phyloP scores from a whole-genome alignment of 768 basidiomycete species.

The Trametes gibbosa region DNA sequence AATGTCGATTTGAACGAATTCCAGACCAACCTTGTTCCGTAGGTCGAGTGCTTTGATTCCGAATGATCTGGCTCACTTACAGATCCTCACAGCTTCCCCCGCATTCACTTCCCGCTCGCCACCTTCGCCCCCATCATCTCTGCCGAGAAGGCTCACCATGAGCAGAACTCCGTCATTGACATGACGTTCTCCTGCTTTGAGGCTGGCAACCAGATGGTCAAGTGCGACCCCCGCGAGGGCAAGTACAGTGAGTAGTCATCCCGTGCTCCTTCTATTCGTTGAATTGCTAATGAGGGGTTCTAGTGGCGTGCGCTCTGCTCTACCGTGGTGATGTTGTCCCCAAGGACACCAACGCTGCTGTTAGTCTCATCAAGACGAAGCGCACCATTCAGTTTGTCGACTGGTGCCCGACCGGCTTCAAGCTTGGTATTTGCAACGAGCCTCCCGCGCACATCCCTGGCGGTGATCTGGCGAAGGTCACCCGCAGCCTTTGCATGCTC shows the following conservation, averaged over 20 bases:
- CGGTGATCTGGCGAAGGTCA: slow-evolving; percentile 74
- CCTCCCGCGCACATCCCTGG: slow-evolving; percentile 72
- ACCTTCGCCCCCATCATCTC: slow-evolving; percentile 67
- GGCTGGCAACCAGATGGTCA: slow-evolving; percentile 75
- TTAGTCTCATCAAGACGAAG: slow-evolving; percentile 73
- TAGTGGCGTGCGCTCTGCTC: slow-evolving; percentile 65
- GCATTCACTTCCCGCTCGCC: slow-evolving; percentile 68
- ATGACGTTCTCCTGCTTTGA: slow-evolving; percentile 78
- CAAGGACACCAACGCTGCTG: slow-evolving; percentile 75
- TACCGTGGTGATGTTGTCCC: slow-evolving; percentile 79
- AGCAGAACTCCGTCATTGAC: slow-evolving; percentile 67
- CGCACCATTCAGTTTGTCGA: slow-evolving; percentile 79
- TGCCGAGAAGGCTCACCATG: slow-evolving; percentile 61
- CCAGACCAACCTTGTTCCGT: slow-evolving; percentile 69
- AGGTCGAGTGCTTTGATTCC: slow-evolving; percentile 7
- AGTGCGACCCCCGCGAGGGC: slow-evolving; percentile 77
- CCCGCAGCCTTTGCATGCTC: slow-evolving; percentile 75
- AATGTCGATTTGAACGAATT: slow-evolving; percentile 73
- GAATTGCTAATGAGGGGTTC: neutral
- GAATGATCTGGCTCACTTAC: neutral
- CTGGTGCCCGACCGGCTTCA: slow-evolving; percentile 80
- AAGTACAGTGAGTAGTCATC: slow-evolving; percentile 56
- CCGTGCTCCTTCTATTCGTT: neutral
- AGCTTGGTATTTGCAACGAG: slow-evolving; percentile 77
- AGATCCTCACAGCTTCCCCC: slow-evolving; percentile 43